Evolutionary conservation across 2,329 filamentous ascomycete genomes (phyloP), one percentile per base, ranked within the genome.

Genomic region (Fusarium hostae): DNA sequence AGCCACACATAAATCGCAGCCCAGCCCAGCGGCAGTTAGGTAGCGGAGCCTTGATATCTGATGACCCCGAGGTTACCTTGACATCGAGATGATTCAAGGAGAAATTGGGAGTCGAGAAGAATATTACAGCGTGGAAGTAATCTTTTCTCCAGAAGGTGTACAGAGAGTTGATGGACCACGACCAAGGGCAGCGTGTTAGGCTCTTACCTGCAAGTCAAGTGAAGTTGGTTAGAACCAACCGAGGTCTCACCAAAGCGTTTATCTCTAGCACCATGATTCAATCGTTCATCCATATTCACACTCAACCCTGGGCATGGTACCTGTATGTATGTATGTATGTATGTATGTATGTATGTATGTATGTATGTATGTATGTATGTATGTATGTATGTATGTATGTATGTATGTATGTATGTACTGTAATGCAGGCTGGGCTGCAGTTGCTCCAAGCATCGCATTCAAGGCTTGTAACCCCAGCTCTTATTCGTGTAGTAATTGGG

Each of bases 351-450:
- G 44, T 51, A 35, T 44, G 44, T 51, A 35, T 34, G 43, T n/a
- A 30, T 34, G 20, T 35, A 24, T 73, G 59, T 61, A 47, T 44
- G 44, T 51, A 35, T 44, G 44, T 51, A 35, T 34, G 43, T n/a
- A 30, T 34, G 20, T 35, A 24, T 18, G n/a, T n/a, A n/a, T 73
- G 59, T 61, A 47, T 44, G 44, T 51, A 35, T 44, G 44, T 51
- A 35, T 34, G 43, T n/a, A 30, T 34, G 20, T 35, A 24, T 18
- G n/a, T n/a, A n/a, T 40, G 18, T 37, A 35, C 62, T 71, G 63
- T 40, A 73, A 72, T 68, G 74, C 67, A 71, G 59, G 52, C 71
- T 76, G 73, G 73, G 68, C 68, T 71, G 68, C 68, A 72, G 43
- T 58, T 64, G 50, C 55, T 75, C 64, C 64, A 75, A 63, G 69